phyloP scores from a whole-genome alignment of 257 asterid species.

The Misopates orontium region DNA sequence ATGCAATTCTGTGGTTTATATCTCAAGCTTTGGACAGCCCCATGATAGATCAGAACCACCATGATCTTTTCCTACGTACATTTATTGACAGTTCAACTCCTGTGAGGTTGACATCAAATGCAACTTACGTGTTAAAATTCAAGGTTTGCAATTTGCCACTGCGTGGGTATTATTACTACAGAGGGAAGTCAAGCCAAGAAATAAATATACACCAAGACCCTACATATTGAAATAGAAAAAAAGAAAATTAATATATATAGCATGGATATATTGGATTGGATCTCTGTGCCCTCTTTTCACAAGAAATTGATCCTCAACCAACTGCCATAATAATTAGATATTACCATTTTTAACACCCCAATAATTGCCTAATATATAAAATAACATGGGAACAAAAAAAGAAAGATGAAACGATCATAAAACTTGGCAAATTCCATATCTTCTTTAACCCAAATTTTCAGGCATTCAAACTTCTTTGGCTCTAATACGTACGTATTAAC shows the following conservation, averaged over 20 bases:
- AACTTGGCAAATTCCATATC: slow-evolving; percentile 16
- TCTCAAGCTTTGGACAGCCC: background rate
- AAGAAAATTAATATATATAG: background rate
- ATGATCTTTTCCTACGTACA: background rate
- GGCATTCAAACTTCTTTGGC: background rate
- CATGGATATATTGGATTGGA: background rate
- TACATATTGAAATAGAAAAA: background rate
- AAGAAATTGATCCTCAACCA: background rate
- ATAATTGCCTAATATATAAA: slow-evolving; percentile 15
- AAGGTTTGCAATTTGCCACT: slow-evolving; percentile 13
- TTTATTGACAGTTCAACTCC: slow-evolving; percentile 10
- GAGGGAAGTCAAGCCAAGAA: slow-evolving; percentile 4
- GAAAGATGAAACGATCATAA: slow-evolving; percentile 15
- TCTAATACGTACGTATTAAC: background rate
- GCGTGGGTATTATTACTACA: background rate
- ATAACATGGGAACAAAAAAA: slow-evolving; percentile 18
- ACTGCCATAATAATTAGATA: slow-evolving; percentile 4
- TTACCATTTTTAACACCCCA: slow-evolving; percentile 1
- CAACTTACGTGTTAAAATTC: slow-evolving; percentile 11
- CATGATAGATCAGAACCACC: background rate
- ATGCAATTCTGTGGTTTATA: background rate
- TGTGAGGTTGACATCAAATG: slow-evolving; percentile 20
- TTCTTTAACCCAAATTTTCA: slow-evolving; percentile 20
- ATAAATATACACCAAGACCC: background rate
- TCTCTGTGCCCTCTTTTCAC: background rate